Base-by-base conservation (phyloP, 2,329 filamentous ascomycete genomes). In the Penicillium griseofulvum region DNA sequence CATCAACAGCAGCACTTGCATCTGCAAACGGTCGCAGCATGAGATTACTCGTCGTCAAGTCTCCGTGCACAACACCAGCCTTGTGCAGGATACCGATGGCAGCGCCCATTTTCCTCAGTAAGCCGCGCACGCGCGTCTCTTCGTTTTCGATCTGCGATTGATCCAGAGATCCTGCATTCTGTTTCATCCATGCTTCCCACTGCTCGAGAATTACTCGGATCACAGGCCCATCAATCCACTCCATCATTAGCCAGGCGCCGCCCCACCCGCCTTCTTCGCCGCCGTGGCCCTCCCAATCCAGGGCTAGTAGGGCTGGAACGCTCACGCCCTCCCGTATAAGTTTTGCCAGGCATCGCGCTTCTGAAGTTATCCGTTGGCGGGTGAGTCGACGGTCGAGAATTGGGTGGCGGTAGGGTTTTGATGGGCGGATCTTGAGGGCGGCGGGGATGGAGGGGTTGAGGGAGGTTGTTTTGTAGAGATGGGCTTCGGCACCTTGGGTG, bases 31-130 rank as follows among this genome's bases (percentile, higher is more conserved):
- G 79, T 57, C 84, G 73, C 63, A 97, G 71, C 87, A 99, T 97
- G 77, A 99, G 82, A 75, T 99, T 99, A 76, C 92, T 97, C 60
- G 92, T 99, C 57, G 94, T 99, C 76, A 99, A 76, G 77, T 99
- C 94, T 38, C 94, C 94, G 77, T 99, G 94, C 56, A 96, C 86
- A 53, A 97, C 84, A 16, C 93, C 93, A n/a, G 86, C 81, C 52
- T 81, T 83, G 78, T 99, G 94, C 79, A 99, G 78, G 52, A 73
- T 81, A 8, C 89, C 91, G 16, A 96, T 83, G 2, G 87, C 86
- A 5, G 71, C 68, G 1, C 90, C 92, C 56, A 96, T 85, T 60
- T 83, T 80, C 44, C 80, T 76, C 83, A 96, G 86, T 57, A 96
- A 75, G 12, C 70, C 78, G 43, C 81, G 77, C 16, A 91, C 73